Percentiles rank a stretch among this genome's conserved stretches.
phyloP scores from a whole-genome alignment of 768 basidiomycete genomes.

The Lactarius akahatsu region DNA sequence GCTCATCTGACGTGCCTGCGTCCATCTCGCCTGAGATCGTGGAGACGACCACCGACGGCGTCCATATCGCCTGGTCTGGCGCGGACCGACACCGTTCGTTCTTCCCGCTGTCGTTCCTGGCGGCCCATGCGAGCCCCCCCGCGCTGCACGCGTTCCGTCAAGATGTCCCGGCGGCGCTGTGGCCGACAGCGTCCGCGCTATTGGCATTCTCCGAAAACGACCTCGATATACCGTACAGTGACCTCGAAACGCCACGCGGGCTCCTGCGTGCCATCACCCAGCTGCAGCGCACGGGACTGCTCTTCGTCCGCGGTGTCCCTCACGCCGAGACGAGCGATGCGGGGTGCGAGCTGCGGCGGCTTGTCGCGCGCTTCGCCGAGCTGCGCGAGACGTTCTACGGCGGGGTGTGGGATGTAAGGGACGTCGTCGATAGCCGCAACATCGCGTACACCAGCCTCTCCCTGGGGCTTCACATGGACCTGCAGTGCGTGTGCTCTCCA shows the following conservation, averaged over 20 bases:
- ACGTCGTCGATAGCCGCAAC: conserved; percentile 70
- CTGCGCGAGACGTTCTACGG: conserved; percentile 91
- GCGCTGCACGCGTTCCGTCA: conserved; percentile 45
- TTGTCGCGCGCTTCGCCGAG: conserved; percentile 71
- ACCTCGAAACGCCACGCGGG: conserved; percentile 45
- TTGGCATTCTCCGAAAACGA: conserved; percentile 38
- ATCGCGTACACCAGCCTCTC: conserved; percentile 94
- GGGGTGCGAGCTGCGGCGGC: conserved; percentile 61
- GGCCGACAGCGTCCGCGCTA: conserved; percentile 42
- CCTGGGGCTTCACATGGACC: conserved; percentile 89
- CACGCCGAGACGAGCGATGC: conserved; percentile 55
- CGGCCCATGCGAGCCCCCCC: conserved; percentile 44
- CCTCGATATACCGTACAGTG: conserved; percentile 57
- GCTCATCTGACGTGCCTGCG: conserved; percentile 61
- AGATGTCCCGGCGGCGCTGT: conserved; percentile 42
- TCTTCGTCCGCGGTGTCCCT: conserved; percentile 73
- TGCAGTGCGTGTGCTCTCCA: conserved; percentile 58
- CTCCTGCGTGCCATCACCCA: conserved; percentile 65
- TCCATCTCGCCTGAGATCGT: conserved; percentile 48
- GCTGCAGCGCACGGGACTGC: conserved; percentile 66
- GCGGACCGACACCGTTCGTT: conserved; percentile 57
- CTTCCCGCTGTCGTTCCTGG: conserved; percentile 50
- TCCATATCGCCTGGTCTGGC: conserved; percentile 52
- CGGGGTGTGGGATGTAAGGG: conserved; percentile 83
- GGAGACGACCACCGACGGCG: conserved; percentile 42